Evolutionary conservation across 1,139 yeast genomes (phyloP), one percentile per base, ranked within the genome.

Genomic region (Arxiozyma bovina): DNA sequence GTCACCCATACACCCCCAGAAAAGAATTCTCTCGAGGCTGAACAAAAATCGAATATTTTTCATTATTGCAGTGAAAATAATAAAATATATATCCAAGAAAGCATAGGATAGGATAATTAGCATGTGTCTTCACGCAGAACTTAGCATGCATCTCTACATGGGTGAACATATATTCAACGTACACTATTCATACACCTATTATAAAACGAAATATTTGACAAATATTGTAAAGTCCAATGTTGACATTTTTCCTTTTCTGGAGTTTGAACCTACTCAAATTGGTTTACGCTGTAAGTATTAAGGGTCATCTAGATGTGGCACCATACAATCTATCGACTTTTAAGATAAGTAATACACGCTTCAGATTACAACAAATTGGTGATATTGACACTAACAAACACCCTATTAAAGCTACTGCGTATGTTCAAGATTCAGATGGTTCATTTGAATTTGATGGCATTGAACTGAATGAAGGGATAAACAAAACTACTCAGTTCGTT

Each of bases 341-440:
- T 48, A 61, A 60, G 22, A 53, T 58, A 34, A 55, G 62, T 30
- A 63, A 65, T 52, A 60, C 63, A n/a, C 46, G 57, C 27, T 67
- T 69, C 45, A 59, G 51, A 45, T 47, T 69, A 20, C 57, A 63
- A 43, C 70, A 67, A 55, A 62, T 67, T 17, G 66, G 65, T 38
- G 60, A 62, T 44, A 58, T 56, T 48, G 51, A 55, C 17, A 53
- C 45, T 5, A 44, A 55, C 3, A 45, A 56, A 6, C 42, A 42
- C 18, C 63, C 63, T n/a, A 62, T 59, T 48, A 48, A 50, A 11
- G 54, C 56, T 2, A 43, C 52, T 1, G 53, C 67, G 1, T 50
- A 53, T 11, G 38, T 67, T 25, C 45, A 50, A n/a, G 62, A 62
- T 50, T 21, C 54, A 0, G 48, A 61, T 4, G 72, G 72, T 1